Base-by-base conservation (phyloP, 768 basidiomycete genomes). In the Leucosporidium scottii region DNA sequence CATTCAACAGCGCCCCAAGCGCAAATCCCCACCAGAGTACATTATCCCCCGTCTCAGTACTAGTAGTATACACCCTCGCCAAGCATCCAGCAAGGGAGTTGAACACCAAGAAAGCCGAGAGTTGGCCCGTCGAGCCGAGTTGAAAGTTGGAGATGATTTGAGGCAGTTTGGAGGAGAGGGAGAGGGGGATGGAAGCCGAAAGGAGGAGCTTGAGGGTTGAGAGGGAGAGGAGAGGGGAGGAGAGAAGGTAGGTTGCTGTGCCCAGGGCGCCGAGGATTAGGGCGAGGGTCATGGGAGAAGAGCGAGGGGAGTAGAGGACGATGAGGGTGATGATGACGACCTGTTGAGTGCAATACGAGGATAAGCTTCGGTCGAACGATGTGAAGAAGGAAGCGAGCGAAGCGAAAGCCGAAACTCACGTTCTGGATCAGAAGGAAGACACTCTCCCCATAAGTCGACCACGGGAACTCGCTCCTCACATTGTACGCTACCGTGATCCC, bases 371-470 rank as follows among this genome's bases (percentile, higher is more conserved):
- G n/a, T n/a, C n/a, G n/a, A n/a, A n/a, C n/a, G n/a, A n/a, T n/a
- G n/a, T n/a, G n/a, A n/a, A n/a, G n/a, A 44, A 63, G 25, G 47
- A 17, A 51, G 25, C 49, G 51, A 36, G 68, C 58, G 10, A 67
- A 54, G 53, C 34, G 34, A 36, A 36, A 36, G 34, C 39, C 39
- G 39, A 44, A 15, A 44, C 39, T 44, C 56, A 65, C 68, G 50
- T 74, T 74, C 50, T 75, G 76, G 1, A 64, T 62, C 39, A 69
- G 60, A 59, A 98, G 83, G 85, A 97, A 97, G 65, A 93, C 77
- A 81, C 94, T 97, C 79, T 99, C 96, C 75, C 96, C 96, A 68
- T 97, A 99, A 0, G 96, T 97, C 25, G 90, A 91, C 82, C 97
- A 96, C 0, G 96, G 92, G 79, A 93, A 97, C 28, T 81, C 78